Evolutionary conservation across 106 monocot genomes (phyloP).

Genomic region (Acanthochlamys bracteata): DNA sequence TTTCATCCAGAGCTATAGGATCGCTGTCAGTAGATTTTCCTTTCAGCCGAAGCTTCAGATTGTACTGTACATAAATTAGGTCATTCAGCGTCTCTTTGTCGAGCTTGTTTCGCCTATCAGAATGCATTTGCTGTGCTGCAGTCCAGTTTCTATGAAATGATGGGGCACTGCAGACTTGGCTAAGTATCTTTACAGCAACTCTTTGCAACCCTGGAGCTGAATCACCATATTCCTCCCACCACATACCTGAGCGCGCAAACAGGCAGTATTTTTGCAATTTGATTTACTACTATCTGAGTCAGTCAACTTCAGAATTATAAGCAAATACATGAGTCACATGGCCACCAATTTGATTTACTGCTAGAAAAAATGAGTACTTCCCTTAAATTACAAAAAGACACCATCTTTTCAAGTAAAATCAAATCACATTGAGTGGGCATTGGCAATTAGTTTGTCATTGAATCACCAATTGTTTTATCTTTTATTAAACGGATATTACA

Average conservation of each 20-base stretch:
- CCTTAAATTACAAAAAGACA: no score
- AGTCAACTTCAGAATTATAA: no score
- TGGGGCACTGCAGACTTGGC: conserved; percentile 76
- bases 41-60: conserved; percentile 64
- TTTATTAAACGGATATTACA: no score
- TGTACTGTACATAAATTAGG: conserved; percentile 80
- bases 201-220: conserved; percentile 70
- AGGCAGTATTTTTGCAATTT: no score
- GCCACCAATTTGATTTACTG: no score
- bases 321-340: no score
- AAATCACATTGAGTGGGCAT: no score
- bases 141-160: conserved; percentile 55
- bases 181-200: conserved; percentile 74
- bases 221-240: conserved; percentile 99
- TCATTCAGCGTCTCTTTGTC: conserved; percentile 70
- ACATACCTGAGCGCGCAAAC: conserved; percentile 44
- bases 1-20: conserved; percentile 60
- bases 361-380: no score
- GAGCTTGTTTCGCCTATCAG: conserved; percentile 73
- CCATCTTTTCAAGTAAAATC: no score
- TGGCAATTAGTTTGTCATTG: no score
- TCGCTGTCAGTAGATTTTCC: conserved; percentile 37
- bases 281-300: no score
- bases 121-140: conserved; percentile 50
- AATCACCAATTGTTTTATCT: no score